phyloP scores from a whole-genome alignment of 306 rosid genomes.

The Fragaria ananassa region DNA sequence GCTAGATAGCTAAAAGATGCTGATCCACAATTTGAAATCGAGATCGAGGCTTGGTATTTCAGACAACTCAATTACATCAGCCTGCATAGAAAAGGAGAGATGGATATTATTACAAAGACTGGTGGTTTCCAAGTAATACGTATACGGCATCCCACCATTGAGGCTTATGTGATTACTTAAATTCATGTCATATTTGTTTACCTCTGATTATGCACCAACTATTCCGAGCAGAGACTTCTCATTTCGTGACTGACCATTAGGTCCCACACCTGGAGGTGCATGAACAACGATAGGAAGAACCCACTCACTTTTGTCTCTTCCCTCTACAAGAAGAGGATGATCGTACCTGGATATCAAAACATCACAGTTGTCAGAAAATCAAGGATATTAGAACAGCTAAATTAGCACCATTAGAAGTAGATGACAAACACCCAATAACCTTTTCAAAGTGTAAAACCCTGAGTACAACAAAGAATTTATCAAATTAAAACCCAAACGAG shows the following conservation, averaged over 20 bases:
- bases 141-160: neutral
- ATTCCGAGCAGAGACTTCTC: constrained; percentile 74
- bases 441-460: neutral
- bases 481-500: neutral
- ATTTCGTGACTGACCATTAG: constrained; percentile 50
- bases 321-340: constrained; percentile 88
- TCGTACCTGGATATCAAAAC: constrained; percentile 55
- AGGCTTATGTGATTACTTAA: neutral
- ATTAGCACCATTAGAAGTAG: neutral
- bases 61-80: neutral
- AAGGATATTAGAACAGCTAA: neutral
- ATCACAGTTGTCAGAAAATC: constrained; percentile 14
- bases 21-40: neutral
- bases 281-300: constrained; percentile 90
- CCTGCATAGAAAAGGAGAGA: neutral
- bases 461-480: neutral
- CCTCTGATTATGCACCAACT: constrained; percentile 67
- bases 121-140: neutral
- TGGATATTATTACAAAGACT: neutral
- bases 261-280: constrained; percentile 65
- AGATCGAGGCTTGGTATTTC: neutral
- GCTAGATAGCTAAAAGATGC: neutral
- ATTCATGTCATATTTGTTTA: neutral
- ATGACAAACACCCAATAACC: neutral
- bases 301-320: constrained; percentile 93